These are phyloP conservation scores for Aspergillus floridensis DNA, from an alignment of 2,329 filamentous ascomycete species.

Conservation along the genomic window DNA sequence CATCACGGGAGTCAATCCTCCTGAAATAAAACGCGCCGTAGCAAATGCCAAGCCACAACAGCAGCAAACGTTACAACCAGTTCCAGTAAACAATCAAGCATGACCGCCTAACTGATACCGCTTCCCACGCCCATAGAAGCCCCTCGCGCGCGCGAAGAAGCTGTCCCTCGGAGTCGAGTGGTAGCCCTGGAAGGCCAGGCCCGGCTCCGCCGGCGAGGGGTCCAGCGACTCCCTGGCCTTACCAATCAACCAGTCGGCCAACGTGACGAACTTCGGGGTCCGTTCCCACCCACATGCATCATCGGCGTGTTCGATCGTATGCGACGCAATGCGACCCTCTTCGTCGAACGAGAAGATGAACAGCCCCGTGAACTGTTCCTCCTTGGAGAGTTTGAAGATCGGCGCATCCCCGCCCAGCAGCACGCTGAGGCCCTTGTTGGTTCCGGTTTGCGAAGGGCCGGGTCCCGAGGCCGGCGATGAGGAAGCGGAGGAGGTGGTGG, in stretches of 20 bases:
- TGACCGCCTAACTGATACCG: not conserved
- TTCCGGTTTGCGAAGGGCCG: constrained; percentile 30
- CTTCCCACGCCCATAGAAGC: not conserved
- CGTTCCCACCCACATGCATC: constrained; percentile 79
- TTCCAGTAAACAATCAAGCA: not conserved
- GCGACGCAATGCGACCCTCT: constrained; percentile 76
- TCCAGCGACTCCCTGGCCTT: constrained; percentile 59
- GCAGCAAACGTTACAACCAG: not conserved
- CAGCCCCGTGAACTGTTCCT: constrained; percentile 80
- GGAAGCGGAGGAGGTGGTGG: constrained; percentile 13
- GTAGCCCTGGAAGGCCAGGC: constrained; percentile 29
- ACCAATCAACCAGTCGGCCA: constrained; percentile 93
- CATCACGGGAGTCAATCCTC: no score
- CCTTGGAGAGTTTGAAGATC: constrained; percentile 53
- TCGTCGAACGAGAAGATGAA: constrained; percentile 96
- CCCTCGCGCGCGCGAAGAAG: not conserved
- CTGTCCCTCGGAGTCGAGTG: constrained; percentile 4
- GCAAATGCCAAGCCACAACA: no score
- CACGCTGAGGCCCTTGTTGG: constrained; percentile 42
- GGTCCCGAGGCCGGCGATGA: constrained; percentile 12
- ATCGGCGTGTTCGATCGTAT: constrained; percentile 92
- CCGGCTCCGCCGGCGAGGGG: constrained; percentile 24
- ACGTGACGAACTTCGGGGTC: constrained; percentile 78
- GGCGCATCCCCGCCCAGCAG: constrained; percentile 55
- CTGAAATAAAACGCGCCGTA: no score